Conservation (phyloP, 805 yeast species). For the Candida ipomoeae region DNA sequence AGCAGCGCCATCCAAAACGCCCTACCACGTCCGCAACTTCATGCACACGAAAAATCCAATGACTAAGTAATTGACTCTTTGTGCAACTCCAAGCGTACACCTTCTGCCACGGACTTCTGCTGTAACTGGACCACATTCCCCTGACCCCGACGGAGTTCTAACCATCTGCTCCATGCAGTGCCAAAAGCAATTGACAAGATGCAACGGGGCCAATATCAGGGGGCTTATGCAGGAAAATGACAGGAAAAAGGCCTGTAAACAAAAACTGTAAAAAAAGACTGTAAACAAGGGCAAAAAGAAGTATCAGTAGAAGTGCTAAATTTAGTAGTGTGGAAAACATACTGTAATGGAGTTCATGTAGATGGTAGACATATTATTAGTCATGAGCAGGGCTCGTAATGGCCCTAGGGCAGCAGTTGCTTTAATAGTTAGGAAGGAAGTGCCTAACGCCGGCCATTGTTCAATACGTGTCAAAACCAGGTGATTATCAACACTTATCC, state of each 20-base stretch:
- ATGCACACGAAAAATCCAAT: neutral
- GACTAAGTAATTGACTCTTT: neutral
- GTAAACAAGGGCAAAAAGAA: too few species aligned
- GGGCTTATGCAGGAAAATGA: neutral
- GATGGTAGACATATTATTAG: too few species aligned
- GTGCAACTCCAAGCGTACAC: neutral
- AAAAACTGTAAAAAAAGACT: too few species aligned
- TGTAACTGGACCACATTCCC: neutral
- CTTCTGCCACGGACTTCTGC: neutral
- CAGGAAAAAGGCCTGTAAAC: neutral
- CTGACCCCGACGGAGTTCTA: neutral
- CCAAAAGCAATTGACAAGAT: neutral
- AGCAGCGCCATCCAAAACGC: neutral
- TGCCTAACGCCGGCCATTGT: too few species aligned
- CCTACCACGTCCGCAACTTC: neutral
- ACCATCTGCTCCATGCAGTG: neutral
- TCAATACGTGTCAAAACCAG: too few species aligned
- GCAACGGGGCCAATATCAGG: neutral
- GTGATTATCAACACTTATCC: too few species aligned
- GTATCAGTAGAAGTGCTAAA: too few species aligned
- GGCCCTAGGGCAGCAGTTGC: too few species aligned
- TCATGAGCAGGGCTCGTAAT: too few species aligned
- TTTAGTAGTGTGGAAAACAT: too few species aligned
- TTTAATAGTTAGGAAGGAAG: too few species aligned
- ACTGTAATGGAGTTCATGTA: too few species aligned